A percentile compares a stretch with the other conserved stretches of the same genome.
These are phyloP conservation scores for Aphanomyces euteiches DNA, from an alignment of 352 stramenopile species.

Conservation along the genomic window DNA sequence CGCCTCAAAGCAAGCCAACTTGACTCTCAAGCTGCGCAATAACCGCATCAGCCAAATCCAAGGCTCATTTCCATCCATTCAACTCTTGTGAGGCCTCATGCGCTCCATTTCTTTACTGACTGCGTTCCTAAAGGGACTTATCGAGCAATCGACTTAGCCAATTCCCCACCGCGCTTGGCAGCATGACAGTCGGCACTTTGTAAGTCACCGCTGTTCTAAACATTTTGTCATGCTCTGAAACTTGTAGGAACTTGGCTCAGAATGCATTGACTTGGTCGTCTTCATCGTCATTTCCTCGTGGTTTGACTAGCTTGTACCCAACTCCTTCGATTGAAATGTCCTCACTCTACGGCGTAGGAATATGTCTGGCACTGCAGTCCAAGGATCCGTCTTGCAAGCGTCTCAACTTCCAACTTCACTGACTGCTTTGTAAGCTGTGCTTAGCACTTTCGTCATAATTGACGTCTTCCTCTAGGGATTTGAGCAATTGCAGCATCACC, in stretches of 20 bases:
- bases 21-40: background rate
- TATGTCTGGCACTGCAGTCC: background rate
- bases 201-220: too few species aligned
- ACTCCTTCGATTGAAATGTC: background rate
- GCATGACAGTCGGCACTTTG: too few species aligned
- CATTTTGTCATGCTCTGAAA: too few species aligned
- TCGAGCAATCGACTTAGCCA: too few species aligned
- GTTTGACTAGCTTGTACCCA: background rate
- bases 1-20: background rate
- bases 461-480: background rate
- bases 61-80: background rate
- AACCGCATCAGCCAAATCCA: background rate
- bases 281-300: background rate
- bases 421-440: background rate
- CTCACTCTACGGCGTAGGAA: background rate
- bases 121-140: too few species aligned
- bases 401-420: background rate
- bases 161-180: too few species aligned
- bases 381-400: background rate
- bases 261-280: background rate
- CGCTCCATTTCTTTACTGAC: too few species aligned
- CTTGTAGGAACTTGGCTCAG: background rate
- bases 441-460: background rate
- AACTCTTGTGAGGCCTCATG: too few species aligned
- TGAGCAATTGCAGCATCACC: background rate